These are phyloP conservation scores for Cercospora sp. DNA, from an alignment of 2,329 filamentous ascomycete species.

Conservation along the genomic window DNA sequence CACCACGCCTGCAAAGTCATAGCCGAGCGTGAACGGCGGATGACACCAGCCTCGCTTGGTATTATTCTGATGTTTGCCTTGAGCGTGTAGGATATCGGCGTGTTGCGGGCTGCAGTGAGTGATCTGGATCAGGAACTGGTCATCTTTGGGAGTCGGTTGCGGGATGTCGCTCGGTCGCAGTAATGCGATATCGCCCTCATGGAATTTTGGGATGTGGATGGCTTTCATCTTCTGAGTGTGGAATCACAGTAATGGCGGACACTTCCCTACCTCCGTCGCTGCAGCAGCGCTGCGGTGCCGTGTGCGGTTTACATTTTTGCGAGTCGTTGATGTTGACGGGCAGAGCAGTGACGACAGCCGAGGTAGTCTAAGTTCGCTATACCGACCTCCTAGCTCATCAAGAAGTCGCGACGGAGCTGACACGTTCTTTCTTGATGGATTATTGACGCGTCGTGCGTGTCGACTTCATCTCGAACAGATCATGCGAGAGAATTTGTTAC, in stretches of 20 bases:
- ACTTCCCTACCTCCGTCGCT: neutral
- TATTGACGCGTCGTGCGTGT: neutral
- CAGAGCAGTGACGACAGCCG: slow-evolving; percentile 5
- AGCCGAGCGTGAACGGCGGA: slow-evolving; percentile 56
- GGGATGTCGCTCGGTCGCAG: slow-evolving; percentile 36
- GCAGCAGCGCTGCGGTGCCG: neutral
- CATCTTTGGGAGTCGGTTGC: slow-evolving; percentile 37
- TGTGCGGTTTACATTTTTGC: neutral
- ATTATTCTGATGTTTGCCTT: slow-evolving; percentile 60
- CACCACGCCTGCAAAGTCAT: slow-evolving; percentile 61
- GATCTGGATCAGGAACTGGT: slow-evolving; percentile 50
- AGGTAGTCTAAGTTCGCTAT: neutral
- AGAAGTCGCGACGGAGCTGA: neutral
- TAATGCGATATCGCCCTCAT: slow-evolving; percentile 34
- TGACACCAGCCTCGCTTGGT: slow-evolving; percentile 49
- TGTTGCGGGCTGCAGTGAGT: slow-evolving; percentile 60
- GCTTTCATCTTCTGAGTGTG: slow-evolving; percentile 42
- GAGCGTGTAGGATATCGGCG: slow-evolving; percentile 61
- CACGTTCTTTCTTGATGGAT: neutral
- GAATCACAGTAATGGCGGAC: neutral
- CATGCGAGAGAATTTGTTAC: neutral
- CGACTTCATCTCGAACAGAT: neutral
- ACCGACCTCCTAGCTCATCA: neutral
- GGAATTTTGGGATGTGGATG: slow-evolving; percentile 42
- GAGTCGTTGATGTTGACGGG: slow-evolving; percentile 3